Evolutionary conservation across 371 early-diverging fungal species (phyloP), one percentile per base, ranked within the genome.

Genomic region (Haplosporangium sp.): DNA sequence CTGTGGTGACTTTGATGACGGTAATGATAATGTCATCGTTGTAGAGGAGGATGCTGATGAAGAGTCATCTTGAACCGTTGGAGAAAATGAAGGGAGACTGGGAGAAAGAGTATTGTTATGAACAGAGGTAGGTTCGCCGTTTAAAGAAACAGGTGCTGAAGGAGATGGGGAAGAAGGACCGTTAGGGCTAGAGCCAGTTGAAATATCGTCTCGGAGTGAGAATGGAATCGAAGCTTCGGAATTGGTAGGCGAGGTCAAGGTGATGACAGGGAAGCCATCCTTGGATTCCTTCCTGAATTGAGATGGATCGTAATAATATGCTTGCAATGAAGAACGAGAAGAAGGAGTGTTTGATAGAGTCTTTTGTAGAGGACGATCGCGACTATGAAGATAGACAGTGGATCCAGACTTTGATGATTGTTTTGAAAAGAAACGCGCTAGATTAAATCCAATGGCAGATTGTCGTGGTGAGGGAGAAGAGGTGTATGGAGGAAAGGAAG

Each of bases 161-260:
- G 64, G 34, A 3, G 57, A 10, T 3, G 57, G 17, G 19, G 37
- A 10, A 13, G 27, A 17, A 35, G 63, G 34, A 55, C 39, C 34
- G 13, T 44, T 44, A 27, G 44, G 13, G 3, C 5, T 44, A 13
- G 8, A 44, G 44, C 27, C 27, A 27, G 27, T 27, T 27, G 27
- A 27, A 27, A 20, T 17, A 57, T 35, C 15, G n/a, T 40, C 45
- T 47, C 19, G 27, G n/a, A 17, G 39, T 13, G 65, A 64, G 19
- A 65, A 38, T 6, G 63, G 20, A 4, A 61, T 72, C 2, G 77
- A 77, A 17, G 50, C 11, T 15, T 77, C 77, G 0, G 77, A 77
- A 59, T 70, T 67, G 44, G 76, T 76, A 40, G 77, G 77, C 57
- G 77, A 77, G 42, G 77, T 77, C 17, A 77, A 38, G 6, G 69